Evolutionary conservation across 2,329 filamentous ascomycete genomes (phyloP).

Genomic region (Diaporthe longicolla): DNA sequence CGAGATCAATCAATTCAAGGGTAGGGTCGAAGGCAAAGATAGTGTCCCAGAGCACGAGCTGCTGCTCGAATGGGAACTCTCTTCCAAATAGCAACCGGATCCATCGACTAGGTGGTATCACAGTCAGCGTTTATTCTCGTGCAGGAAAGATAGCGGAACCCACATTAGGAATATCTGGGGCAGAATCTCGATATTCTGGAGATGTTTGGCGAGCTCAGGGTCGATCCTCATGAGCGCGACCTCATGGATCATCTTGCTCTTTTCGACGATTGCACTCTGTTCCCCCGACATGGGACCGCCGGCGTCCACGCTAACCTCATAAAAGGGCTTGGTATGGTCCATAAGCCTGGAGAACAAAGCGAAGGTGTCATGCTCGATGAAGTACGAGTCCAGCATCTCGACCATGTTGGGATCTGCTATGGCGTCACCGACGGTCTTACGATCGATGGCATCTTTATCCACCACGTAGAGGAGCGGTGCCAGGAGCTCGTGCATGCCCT

Average conservation of each 20-base stretch:
- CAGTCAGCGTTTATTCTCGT: background rate
- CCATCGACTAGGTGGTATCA: constrained; percentile 80
- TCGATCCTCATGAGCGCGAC: constrained; percentile 83
- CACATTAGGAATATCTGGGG: constrained; percentile 97
- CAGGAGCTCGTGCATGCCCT: constrained; percentile 97
- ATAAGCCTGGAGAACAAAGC: constrained; percentile 88
- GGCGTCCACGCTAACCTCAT: constrained; percentile 72
- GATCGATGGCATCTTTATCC: constrained; percentile 82
- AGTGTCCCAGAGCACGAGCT: constrained; percentile 89
- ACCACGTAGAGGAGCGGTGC: constrained; percentile 91
- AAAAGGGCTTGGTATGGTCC: constrained; percentile 88
- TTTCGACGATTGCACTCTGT: constrained; percentile 80
- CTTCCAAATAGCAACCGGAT: constrained; percentile 92
- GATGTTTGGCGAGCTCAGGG: constrained; percentile 84
- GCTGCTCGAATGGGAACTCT: constrained; percentile 90
- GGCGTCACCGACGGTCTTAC: constrained; percentile 51
- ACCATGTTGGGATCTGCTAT: constrained; percentile 68
- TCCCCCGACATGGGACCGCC: constrained; percentile 53
- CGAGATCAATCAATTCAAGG: constrained; percentile 85
- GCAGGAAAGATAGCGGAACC: constrained; percentile 48
- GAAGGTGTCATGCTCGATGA: constrained; percentile 92
- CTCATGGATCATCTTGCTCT: constrained; percentile 90
- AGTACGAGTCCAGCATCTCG: constrained; percentile 78
- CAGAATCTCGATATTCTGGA: constrained; percentile 88
- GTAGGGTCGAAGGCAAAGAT: constrained; percentile 89